Conservation (phyloP, 2,329 filamentous ascomycete species). For the Hymenoscyphus scutula region DNA sequence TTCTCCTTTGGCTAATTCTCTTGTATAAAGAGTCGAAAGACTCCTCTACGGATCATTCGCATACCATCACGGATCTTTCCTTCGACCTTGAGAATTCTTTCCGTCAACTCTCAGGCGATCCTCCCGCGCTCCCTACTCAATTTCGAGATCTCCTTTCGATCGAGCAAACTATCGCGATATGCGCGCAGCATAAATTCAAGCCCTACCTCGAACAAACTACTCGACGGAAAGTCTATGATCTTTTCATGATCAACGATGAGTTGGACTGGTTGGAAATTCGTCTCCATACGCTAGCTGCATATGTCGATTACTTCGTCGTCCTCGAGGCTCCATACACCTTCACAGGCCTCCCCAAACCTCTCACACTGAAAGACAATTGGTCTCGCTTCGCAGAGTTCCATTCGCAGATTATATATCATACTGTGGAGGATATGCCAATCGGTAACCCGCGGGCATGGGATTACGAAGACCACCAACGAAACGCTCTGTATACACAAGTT, state of each 20-base stretch:
- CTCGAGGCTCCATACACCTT: conserved; percentile 59
- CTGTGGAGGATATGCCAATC: conserved; percentile 45
- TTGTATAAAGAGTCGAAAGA: conserved; percentile 18
- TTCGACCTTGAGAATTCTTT: conserved; percentile 17
- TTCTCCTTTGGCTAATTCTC: conserved; percentile 15
- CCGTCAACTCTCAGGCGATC: neutral
- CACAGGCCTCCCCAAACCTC: conserved; percentile 53
- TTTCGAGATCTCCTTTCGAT: conserved; percentile 14
- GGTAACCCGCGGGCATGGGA: conserved; percentile 45
- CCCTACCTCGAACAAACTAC: conserved; percentile 9
- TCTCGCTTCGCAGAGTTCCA: conserved; percentile 51
- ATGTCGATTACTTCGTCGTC: conserved; percentile 65
- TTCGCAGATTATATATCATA: conserved; percentile 60
- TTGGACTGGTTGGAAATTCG: conserved; percentile 67
- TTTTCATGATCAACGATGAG: conserved; percentile 62
- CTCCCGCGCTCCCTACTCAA: neutral
- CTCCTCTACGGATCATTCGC: conserved; percentile 13
- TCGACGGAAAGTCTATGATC: conserved; percentile 55
- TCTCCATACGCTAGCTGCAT: conserved; percentile 53
- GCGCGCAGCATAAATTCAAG: conserved; percentile 18
- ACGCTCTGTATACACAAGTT: conserved; percentile 56
- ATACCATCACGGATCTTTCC: conserved; percentile 18
- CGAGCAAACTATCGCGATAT: conserved; percentile 16
- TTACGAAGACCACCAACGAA: conserved; percentile 51
- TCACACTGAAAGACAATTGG: conserved; percentile 53